Percentiles rank a stretch among this genome's conserved stretches.
These are phyloP conservation scores for Geoglossum cookeanum DNA, from an alignment of 2,329 filamentous ascomycete genomes.

Conservation along the genomic window DNA sequence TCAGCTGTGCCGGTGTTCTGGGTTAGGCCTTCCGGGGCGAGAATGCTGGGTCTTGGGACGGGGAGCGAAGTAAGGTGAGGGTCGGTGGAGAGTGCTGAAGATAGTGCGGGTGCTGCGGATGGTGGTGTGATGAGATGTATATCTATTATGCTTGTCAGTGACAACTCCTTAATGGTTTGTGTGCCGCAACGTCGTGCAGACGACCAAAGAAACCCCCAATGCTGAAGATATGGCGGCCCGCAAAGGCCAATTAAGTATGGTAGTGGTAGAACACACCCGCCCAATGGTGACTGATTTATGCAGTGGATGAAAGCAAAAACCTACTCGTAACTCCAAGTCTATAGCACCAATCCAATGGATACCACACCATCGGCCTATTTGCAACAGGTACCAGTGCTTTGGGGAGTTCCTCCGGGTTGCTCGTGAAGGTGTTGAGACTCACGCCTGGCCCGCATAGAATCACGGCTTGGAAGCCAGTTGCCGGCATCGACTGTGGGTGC, in stretches of 20 bases:
- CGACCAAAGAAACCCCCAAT: no score
- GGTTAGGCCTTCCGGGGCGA: slow-evolving; percentile 57
- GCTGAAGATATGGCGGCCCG: not conserved
- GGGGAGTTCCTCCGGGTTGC: slow-evolving; percentile 27
- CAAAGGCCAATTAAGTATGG: not conserved
- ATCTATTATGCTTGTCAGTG: slow-evolving; percentile 15
- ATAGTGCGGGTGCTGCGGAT: slow-evolving; percentile 22
- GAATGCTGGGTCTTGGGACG: slow-evolving; percentile 44
- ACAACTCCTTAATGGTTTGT: no score
- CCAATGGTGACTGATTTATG: not conserved
- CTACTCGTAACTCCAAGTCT: slow-evolving; percentile 28
- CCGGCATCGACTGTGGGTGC: slow-evolving; percentile 14
- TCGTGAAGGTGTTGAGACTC: slow-evolving; percentile 30
- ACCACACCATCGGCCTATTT: slow-evolving; percentile 31
- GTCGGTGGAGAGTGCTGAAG: slow-evolving; percentile 28
- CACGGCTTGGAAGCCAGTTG: slow-evolving; percentile 27
- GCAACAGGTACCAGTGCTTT: slow-evolving; percentile 30
- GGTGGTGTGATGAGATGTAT: slow-evolving; percentile 30
- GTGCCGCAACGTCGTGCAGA: no score
- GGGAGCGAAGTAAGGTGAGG: slow-evolving; percentile 30
- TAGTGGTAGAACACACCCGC: no score
- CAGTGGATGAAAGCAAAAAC: slow-evolving; percentile 6
- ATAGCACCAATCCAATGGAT: slow-evolving; percentile 29
- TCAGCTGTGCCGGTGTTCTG: slow-evolving; percentile 80
- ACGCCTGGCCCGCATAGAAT: slow-evolving; percentile 29